Conservation (phyloP, 345 rosid genomes). For the Ceriops tagal region DNA sequence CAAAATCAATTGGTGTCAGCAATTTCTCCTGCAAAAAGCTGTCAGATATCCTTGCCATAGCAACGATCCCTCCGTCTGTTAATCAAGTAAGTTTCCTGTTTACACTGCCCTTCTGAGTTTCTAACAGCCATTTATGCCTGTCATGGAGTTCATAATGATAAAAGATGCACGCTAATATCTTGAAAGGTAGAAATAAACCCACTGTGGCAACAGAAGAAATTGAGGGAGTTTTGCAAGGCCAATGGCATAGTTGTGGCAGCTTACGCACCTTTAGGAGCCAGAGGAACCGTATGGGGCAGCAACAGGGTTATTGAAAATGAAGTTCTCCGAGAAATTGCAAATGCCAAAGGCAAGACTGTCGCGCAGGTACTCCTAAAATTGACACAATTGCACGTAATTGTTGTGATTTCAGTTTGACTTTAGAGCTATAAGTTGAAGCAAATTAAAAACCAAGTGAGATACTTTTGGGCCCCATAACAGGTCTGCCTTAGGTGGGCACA, state of each 20-base stretch:
- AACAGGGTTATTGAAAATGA: slow-evolving; percentile 57
- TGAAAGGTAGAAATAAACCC: slow-evolving; percentile 85
- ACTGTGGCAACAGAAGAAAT: slow-evolving; percentile 69
- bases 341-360: slow-evolving; percentile 56
- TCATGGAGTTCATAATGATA: background rate
- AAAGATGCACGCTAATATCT: background rate
- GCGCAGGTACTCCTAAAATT: slow-evolving; percentile 51
- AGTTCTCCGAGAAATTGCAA: slow-evolving; percentile 62
- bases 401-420: background rate
- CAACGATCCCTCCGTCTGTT: slow-evolving; percentile 69
- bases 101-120: background rate
- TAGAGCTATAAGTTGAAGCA: background rate
- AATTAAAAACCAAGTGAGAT: background rate
- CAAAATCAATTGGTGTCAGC: slow-evolving; percentile 77
- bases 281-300: slow-evolving; percentile 65
- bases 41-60: slow-evolving; percentile 46
- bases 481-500: slow-evolving; percentile 62
- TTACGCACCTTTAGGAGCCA: slow-evolving; percentile 61
- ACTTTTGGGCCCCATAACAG: slow-evolving; percentile 21
- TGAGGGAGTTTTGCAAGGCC: slow-evolving; percentile 52
- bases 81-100: slow-evolving; percentile 51
- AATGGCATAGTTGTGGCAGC: slow-evolving; percentile 53
- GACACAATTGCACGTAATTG: background rate
- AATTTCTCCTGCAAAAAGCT: slow-evolving; percentile 78
- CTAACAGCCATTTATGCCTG: background rate